phyloP scores from a whole-genome alignment of 2,329 filamentous ascomycete species.

The Microcyclospora tardicrescens region DNA sequence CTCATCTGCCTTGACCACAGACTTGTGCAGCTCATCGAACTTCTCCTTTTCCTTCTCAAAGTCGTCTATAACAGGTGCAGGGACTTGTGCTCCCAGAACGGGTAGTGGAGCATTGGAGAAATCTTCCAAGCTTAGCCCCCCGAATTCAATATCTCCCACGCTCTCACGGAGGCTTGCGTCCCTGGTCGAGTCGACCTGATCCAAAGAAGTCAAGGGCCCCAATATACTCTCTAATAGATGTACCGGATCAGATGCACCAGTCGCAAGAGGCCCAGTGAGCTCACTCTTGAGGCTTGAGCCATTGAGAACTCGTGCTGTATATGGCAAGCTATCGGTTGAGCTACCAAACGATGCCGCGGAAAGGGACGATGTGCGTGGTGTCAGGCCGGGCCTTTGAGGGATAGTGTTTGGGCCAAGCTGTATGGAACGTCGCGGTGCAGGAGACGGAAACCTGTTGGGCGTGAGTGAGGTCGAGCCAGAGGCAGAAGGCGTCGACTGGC shows the following conservation, averaged over 20 bases:
- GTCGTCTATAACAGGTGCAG: conserved; percentile 34
- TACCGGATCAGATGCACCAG: conserved; percentile 53
- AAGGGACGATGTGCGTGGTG: conserved; percentile 61
- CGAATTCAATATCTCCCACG: conserved; percentile 63
- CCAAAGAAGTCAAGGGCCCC: conserved; percentile 22
- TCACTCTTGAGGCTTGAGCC: conserved; percentile 54
- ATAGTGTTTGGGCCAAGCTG: conserved; percentile 56
- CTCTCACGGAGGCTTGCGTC: conserved; percentile 33
- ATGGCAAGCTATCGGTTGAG: conserved; percentile 62
- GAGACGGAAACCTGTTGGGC: conserved; percentile 57
- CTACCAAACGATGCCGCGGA: conserved; percentile 62
- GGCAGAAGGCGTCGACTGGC: conserved; percentile 51
- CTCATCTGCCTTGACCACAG: conserved; percentile 81
- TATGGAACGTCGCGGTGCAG: conserved; percentile 54
- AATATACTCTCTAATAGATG: conserved; percentile 53
- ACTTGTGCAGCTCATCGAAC: conserved; percentile 81
- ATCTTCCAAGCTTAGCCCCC: conserved; percentile 60
- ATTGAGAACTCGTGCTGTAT: conserved; percentile 51
- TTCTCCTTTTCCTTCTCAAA: conserved; percentile 63
- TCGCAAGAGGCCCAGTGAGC: conserved; percentile 34
- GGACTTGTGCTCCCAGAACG: conserved; percentile 3
- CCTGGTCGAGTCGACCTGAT: conserved; percentile 20
- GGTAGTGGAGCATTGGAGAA: conserved; percentile 36
- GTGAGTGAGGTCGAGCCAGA: conserved; percentile 20
- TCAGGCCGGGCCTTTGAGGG: conserved; percentile 53